phyloP scores from a whole-genome alignment of 192 early-diverging fungal species.

The Podila epigama region DNA sequence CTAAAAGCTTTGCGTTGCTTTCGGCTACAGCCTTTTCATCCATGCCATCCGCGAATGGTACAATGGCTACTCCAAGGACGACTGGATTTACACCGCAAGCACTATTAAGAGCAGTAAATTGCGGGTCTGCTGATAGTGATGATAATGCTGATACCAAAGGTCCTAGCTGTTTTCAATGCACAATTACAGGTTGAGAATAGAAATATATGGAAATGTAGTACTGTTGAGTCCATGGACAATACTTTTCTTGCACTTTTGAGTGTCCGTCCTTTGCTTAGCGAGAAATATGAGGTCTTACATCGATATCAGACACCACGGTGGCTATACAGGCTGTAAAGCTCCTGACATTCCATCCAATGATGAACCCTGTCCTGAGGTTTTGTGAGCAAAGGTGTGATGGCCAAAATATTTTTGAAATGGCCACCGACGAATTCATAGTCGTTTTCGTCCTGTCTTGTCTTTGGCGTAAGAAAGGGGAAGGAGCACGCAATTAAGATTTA shows the following conservation, averaged over 20 bases:
- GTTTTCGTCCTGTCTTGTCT: background rate
- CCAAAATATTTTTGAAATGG: constrained; percentile 61
- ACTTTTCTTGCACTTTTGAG: no score
- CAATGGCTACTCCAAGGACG: constrained; percentile 36
- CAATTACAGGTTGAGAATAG: no score
- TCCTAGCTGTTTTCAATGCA: no score
- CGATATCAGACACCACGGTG: constrained; percentile 53
- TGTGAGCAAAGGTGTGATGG: constrained; percentile 59
- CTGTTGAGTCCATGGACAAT: no score
- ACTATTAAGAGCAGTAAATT: constrained; percentile 23
- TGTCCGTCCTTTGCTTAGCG: background rate
- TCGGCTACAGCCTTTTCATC: constrained; percentile 25
- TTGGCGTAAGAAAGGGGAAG: background rate
- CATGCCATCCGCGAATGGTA: constrained; percentile 34
- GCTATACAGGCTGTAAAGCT: constrained; percentile 59
- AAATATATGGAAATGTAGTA: no score
- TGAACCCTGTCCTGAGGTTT: constrained; percentile 51
- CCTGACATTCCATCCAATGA: constrained; percentile 62
- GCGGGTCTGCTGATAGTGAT: constrained; percentile 26
- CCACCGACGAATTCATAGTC: constrained; percentile 44
- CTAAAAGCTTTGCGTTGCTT: constrained; percentile 26
- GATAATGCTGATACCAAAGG: constrained; percentile 24
- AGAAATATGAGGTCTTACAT: no score
- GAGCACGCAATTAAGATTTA: background rate
- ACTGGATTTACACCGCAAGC: constrained; percentile 35